Evolutionary conservation across 1,284 basidiomycete genomes (phyloP), one percentile per base, ranked within the genome.

Genomic region (Ceratobasidium sp.): DNA sequence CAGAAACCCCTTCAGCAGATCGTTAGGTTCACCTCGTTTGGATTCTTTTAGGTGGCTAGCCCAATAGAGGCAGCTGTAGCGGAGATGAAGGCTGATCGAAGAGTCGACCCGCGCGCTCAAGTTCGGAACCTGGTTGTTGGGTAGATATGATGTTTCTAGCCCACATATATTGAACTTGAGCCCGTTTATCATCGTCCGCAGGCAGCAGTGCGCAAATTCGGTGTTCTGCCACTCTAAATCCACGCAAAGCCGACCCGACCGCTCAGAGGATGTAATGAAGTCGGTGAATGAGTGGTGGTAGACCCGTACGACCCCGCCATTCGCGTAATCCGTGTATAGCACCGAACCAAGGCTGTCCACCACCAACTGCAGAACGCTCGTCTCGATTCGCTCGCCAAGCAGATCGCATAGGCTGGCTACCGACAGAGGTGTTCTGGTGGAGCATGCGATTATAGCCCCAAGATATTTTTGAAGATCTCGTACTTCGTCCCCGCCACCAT

Each of bases 111-210:
- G 33, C n/a, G 9, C 4, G 7, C 45, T 31, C 22, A 75, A 50
- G 22, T 75, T 24, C 2, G 41, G 15, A 11, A 75, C 59, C 7
- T 73, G 59, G 7, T 29, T 14, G 50, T 75, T 73, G 44, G 54
- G 44, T 11, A 41, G 9, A 27, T 33, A 44, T 22, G 62, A 56
- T n/a, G 62, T 44, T 8, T 47, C 15, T 11, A 65, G 44, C 5
- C 44, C 31, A 27, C 75, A 75, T 14, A 71, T 63, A 24, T 73
- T 66, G 17, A 47, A 53, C n/a, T 31, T 41, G 0, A 75, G 69
- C 4, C 15, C 17, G 24, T 17, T 22, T 15, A 54, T 7, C 67
- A 75, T 62, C 3, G 41, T 33, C 15, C 15, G 22, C 5, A 75
- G 31, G 45, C 75, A 75, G 19, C 24, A 11, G 14, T 11, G n/a